Evolutionary conservation across 768 basidiomycete genomes (phyloP).

Genomic region (Suillus americanus): DNA sequence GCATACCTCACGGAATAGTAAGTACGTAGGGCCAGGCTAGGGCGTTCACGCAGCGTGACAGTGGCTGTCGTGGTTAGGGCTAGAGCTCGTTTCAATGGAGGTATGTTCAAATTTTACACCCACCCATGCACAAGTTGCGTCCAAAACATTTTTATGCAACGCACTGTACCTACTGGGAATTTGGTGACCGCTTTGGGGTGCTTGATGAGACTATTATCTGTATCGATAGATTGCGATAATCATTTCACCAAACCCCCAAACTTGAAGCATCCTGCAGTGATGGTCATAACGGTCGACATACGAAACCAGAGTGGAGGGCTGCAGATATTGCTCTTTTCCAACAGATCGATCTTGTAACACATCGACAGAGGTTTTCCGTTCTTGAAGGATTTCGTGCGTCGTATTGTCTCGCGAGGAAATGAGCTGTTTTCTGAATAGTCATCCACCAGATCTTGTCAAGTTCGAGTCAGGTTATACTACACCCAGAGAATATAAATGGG

Average conservation of each 20-base stretch:
- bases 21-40: too few relatives aligned
- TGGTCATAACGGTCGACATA: background rate
- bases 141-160: too few relatives aligned
- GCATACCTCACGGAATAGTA: too few relatives aligned
- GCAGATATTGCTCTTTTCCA: background rate
- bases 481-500: background rate
- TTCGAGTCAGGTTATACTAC: background rate
- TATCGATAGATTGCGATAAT: background rate
- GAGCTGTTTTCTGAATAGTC: background rate
- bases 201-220: background rate
- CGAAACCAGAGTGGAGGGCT: background rate
- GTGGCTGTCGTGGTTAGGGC: too few relatives aligned
- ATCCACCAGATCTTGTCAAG: background rate
- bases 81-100: too few relatives aligned
- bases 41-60: too few relatives aligned
- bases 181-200: background rate
- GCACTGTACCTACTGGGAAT: background rate
- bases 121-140: too few relatives aligned
- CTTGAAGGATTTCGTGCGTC: background rate
- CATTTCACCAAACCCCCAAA: background rate
- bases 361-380: background rate
- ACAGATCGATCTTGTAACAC: background rate
- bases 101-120: too few relatives aligned
- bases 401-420: background rate
- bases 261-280: background rate